Evolutionary conservation across 257 asterid genomes (phyloP), one percentile per base, ranked within the genome.

Genomic region (Echium plantagineum): DNA sequence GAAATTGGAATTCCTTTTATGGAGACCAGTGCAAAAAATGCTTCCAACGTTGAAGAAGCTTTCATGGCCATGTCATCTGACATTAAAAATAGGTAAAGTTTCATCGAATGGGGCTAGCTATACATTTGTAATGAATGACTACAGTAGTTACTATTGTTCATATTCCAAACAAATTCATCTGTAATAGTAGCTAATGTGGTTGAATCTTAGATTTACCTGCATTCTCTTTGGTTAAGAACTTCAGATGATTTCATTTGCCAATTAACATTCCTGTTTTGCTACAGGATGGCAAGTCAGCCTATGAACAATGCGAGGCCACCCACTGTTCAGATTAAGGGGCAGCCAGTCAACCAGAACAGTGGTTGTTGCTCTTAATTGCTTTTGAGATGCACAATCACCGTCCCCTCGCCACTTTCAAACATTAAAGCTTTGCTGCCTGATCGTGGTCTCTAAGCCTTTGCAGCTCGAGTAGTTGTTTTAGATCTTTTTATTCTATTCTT

Each of bases 21-120:
- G 97, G 97, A 86, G 78, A 84, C 97, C 35, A 90, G 97, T 84
- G 95, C 97, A 32, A 90, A 86, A 66, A 75, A 78, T 79, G 94
- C 97, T 56, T 82, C 83, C 31, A 90, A 86, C 6, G 94, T 90
- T 5, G 97, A 90, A 67, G 82, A 86, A 67, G 94, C 95, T 77
- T 90, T 90, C 80, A 90, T 86, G 97, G 94, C 94, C 17, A 89
- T 89, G 97, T 69, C 97, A 64, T 87, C 84, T 71, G 83, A 82
- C 64, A 83, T 86, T 53, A 90, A 90, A 79, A 84, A 71, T 42
- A 86, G 86, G 97, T 90, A 63, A 64, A 63, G 54, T 20, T 31
- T 42, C 31, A 4, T 24, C 5, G 49, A 13, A 42, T 12, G 4
- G 17, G 3, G 49, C 16, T 28, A 28, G 32, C 32, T 28, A 3